A percentile compares a stretch with the other conserved stretches of the same genome.
phyloP scores from a whole-genome alignment of 2,329 filamentous ascomycete genomes.

The Balansia obtecta region DNA sequence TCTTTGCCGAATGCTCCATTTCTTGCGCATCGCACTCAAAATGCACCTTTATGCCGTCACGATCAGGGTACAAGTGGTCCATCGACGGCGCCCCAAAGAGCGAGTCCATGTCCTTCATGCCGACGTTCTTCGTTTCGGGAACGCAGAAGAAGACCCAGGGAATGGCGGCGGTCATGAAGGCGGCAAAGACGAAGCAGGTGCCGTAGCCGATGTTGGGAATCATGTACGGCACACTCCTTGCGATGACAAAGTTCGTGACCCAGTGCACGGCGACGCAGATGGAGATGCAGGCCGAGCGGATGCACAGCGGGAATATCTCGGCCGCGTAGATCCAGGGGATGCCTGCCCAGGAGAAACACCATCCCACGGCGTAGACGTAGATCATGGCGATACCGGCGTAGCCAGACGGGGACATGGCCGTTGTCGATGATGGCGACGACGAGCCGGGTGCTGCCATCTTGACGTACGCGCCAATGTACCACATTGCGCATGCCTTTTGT shows the following conservation, averaged over 20 bases:
- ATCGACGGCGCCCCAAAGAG: background rate
- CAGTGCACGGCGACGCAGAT: constrained; percentile 21
- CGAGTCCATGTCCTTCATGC: background rate
- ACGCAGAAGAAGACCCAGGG: constrained; percentile 37
- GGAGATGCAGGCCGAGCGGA: background rate
- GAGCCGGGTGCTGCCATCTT: constrained; percentile 17
- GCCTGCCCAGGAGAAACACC: constrained; percentile 33
- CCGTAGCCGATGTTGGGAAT: constrained; percentile 31
- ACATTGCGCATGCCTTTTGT: constrained; percentile 15
- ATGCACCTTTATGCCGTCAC: background rate
- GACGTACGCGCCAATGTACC: constrained; percentile 27
- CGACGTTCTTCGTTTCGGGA: constrained; percentile 36
- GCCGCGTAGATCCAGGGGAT: constrained; percentile 29
- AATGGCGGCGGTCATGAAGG: constrained; percentile 29
- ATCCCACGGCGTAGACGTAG: constrained; percentile 10
- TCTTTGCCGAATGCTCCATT: background rate
- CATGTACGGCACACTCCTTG: constrained; percentile 28
- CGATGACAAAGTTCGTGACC: constrained; percentile 28
- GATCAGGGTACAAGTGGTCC: background rate
- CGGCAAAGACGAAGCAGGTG: constrained; percentile 40
- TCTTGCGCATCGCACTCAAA: background rate
- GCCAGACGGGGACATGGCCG: constrained; percentile 19
- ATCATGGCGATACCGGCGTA: background rate
- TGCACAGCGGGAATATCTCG: constrained; percentile 25
- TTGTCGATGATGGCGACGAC: no score